Evolutionary conservation across 352 stramenopile genomes (phyloP).

Genomic region (Phytophthora cryptogea): DNA sequence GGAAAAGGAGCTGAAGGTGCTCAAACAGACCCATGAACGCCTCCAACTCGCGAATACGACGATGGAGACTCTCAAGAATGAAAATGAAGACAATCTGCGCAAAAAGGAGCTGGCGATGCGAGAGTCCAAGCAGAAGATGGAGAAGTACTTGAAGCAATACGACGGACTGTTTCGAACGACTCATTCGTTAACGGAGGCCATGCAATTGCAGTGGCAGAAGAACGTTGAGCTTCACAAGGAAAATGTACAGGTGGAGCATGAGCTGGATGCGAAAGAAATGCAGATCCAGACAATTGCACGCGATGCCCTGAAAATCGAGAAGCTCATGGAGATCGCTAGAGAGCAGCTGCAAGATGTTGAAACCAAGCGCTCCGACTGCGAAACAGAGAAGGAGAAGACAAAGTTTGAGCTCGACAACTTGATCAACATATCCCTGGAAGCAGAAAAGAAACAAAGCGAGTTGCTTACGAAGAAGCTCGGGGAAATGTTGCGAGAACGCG

Average conservation of each 20-base stretch:
- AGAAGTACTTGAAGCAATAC: constrained; percentile 89
- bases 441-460: constrained; percentile 75
- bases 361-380: constrained; percentile 55
- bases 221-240: constrained; percentile 84
- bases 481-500: constrained; percentile 78
- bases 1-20: constrained; percentile 70
- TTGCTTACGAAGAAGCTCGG: constrained; percentile 76
- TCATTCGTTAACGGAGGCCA: constrained; percentile 76
- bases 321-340: constrained; percentile 71
- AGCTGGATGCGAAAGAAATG: constrained; percentile 51
- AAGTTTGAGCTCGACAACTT: constrained; percentile 71
- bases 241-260: constrained; percentile 67
- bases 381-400: constrained; percentile 66
- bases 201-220: constrained; percentile 83
- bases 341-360: constrained; percentile 79
- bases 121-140: constrained; percentile 87
- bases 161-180: constrained; percentile 83
- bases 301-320: constrained; percentile 75
- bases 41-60: constrained; percentile 43
- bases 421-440: constrained; percentile 64
- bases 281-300: constrained; percentile 59
- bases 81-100: constrained; percentile 62
- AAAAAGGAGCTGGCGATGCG: constrained; percentile 78
- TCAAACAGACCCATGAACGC: constrained; percentile 68
- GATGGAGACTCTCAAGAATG: constrained; percentile 53